Percentiles rank a stretch among this genome's conserved stretches.
These are phyloP conservation scores for Hysterangium stoloniferum DNA, from an alignment of 768 basidiomycete genomes.

Conservation along the genomic window DNA sequence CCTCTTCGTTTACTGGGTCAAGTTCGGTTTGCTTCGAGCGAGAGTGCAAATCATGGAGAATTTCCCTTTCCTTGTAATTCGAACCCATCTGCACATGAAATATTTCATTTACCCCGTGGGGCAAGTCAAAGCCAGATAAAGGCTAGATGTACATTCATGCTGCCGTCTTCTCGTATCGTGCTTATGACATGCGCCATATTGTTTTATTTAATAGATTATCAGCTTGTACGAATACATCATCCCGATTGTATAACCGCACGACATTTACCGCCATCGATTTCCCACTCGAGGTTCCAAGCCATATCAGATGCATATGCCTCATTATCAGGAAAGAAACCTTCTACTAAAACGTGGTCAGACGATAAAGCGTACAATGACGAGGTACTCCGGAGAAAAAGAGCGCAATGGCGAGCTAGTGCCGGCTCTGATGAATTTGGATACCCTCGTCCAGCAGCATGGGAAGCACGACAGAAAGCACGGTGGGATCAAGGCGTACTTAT, in stretches of 20 bases:
- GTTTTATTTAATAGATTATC: conserved; percentile 44
- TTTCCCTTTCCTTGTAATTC: conserved; percentile 44
- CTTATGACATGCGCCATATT: background rate
- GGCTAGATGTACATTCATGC: conserved; percentile 47
- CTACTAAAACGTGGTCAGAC: background rate
- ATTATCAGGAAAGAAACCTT: conserved; percentile 32
- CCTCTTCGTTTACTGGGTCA: conserved; percentile 3
- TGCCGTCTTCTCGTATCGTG: background rate
- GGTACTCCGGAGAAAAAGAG: conserved; percentile 40
- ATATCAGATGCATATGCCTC: conserved; percentile 59
- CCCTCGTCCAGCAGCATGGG: conserved; percentile 2
- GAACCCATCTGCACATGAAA: conserved; percentile 59
- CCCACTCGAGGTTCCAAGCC: conserved; percentile 55
- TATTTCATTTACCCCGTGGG: conserved; percentile 54
- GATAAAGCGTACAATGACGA: conserved; percentile 36
- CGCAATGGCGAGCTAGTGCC: conserved; percentile 10
- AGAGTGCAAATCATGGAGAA: background rate
- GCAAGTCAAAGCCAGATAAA: conserved; percentile 60
- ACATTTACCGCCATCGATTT: conserved; percentile 32
- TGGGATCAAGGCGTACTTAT: conserved; percentile 38
- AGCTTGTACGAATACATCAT: conserved; percentile 64
- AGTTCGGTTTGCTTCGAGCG: conserved; percentile 5
- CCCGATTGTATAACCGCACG: conserved; percentile 52
- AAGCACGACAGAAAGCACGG: conserved; percentile 20
- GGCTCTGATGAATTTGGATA: conserved; percentile 21